These are phyloP conservation scores for Apiotrichum brassicae DNA, from an alignment of 1,284 basidiomycete genomes.

Conservation along the genomic window DNA sequence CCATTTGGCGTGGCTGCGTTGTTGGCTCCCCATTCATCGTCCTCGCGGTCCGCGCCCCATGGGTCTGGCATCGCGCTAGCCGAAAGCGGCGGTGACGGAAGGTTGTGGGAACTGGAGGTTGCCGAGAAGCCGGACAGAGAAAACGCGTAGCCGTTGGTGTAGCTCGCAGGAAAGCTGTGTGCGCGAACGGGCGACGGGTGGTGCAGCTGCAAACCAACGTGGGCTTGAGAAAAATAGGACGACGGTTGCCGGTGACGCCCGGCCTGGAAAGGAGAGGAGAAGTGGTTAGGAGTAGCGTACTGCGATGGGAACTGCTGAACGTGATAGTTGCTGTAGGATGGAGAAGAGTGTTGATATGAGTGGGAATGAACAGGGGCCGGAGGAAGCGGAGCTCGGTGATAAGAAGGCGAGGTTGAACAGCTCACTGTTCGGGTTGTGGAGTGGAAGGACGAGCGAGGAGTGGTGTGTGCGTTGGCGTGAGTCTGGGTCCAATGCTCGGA, in stretches of 20 bases:
- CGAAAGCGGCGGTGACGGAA: conserved; percentile 18
- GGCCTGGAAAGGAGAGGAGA: neutral
- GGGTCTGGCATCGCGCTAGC: conserved; percentile 15
- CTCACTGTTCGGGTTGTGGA: too few relatives aligned
- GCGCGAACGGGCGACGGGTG: conserved; percentile 21
- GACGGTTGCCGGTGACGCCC: neutral
- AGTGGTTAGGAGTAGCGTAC: too few relatives aligned
- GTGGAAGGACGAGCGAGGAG: too few relatives aligned
- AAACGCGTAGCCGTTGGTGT: neutral
- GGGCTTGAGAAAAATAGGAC: neutral
- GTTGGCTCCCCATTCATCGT: conserved; percentile 2
- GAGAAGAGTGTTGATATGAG: too few relatives aligned
- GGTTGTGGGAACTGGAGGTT: conserved; percentile 2
- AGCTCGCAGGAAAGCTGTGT: conserved; percentile 13
- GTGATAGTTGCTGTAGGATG: too few relatives aligned
- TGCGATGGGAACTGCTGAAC: too few relatives aligned
- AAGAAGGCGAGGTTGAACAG: too few relatives aligned
- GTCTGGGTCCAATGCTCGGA: too few relatives aligned
- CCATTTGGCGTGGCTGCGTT: neutral
- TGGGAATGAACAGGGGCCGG: too few relatives aligned
- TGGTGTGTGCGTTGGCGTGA: too few relatives aligned
- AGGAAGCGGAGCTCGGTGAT: too few relatives aligned
- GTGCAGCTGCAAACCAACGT: conserved; percentile 5
- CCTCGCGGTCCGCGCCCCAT: conserved; percentile 12
- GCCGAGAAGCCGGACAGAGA: conserved; percentile 1